Evolutionary conservation across 257 asterid genomes (phyloP), one percentile per base, ranked within the genome.

Genomic region (Solanum clarkiae): DNA sequence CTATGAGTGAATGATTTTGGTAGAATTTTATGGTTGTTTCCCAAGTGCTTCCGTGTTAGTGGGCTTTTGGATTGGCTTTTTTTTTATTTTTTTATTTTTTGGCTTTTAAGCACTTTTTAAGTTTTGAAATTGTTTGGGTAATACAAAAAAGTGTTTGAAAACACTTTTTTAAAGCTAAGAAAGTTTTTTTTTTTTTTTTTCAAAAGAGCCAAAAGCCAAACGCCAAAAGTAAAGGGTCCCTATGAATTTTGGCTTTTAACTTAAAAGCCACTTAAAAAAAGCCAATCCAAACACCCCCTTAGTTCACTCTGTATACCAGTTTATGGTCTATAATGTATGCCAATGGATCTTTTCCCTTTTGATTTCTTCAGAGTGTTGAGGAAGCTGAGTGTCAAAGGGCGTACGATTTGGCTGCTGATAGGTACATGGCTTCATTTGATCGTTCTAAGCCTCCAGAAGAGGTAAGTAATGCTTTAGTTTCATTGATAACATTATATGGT

Each of bases 331-430:
- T 51, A 79, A 10, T 79, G 62, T 54, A 49, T 24, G 49, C 66
- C 9, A 22, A 49, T 75, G 59, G 16, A 79, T 79, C 29, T 26
- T 79, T 79, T 79, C 17, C 29, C 17, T 79, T 77, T 79, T 53
- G 49, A 53, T 29, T 51, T 79, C 63, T 29, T 65, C 83, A 96
- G 99, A 94, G 98, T 87, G 99, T 97, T 86, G 99, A 97, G 93
- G 98, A 97, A 91, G 93, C 98, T 54, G 99, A 97, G 89, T 95
- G 99, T 84, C 98, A 92, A 87, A 93, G 98, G 91, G 99, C 99
- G 2, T 95, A 90, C 82, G 99, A 97, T 85, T 60, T 86, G 86
- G 97, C 93, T 82, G 89, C 96, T 84, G 99, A 97, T 80, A 89
- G 68, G 15, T 97, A 95, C 88, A 94, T 93, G 95, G 90, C 98